These are phyloP conservation scores for Sporothrix curviconia DNA, from an alignment of 2,329 filamentous ascomycete species.

Conservation along the genomic window DNA sequence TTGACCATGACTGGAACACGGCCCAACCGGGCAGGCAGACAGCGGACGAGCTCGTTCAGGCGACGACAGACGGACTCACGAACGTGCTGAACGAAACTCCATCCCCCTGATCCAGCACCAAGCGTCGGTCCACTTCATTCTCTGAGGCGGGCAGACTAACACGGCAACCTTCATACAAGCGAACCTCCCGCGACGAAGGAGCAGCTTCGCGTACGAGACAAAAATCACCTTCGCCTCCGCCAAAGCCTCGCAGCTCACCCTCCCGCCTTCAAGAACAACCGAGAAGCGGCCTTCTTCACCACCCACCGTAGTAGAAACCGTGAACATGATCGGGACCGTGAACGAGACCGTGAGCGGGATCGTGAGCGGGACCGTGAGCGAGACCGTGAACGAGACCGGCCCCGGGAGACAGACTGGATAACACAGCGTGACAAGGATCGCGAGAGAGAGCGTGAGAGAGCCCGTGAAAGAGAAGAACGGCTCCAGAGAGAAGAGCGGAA, in stretches of 20 bases:
- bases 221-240: conserved; percentile 18
- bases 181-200: conserved; percentile 16
- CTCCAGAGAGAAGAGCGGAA: conserved; percentile 2
- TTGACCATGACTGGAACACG: conserved; percentile 24
- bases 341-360: conserved; percentile 16
- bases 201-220: conserved; percentile 13
- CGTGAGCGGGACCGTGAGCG: conserved; percentile 6
- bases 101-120: conserved; percentile 16
- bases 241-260: conserved; percentile 25
- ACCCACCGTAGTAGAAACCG: background rate
- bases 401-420: background rate
- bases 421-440: conserved; percentile 4
- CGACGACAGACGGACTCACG: conserved; percentile 7
- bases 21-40: background rate
- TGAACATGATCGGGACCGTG: conserved; percentile 7
- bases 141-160: conserved; percentile 19
- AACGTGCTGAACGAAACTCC: background rate
- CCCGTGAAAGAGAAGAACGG: no score
- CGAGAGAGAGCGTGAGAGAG: conserved; percentile 16
- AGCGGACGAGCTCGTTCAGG: conserved; percentile 15
- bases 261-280: conserved; percentile 21
- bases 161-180: conserved; percentile 14
- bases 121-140: conserved; percentile 30
- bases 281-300: conserved; percentile 6
- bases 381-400: conserved; percentile 6